These are phyloP conservation scores for Cyclanthera cordifolia DNA, from an alignment of 306 rosid genomes.

Conservation along the genomic window DNA sequence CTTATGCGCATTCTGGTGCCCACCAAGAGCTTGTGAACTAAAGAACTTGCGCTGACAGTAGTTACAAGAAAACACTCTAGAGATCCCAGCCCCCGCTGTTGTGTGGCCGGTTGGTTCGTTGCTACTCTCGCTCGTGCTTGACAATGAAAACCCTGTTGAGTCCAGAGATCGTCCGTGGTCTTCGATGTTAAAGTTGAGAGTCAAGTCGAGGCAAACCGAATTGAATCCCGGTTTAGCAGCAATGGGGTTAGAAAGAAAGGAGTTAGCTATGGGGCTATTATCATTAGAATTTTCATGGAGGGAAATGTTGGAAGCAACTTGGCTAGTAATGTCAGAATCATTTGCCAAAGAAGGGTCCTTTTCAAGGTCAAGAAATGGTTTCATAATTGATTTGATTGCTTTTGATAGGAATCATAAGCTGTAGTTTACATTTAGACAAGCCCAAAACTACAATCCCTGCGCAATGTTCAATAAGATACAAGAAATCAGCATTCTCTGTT, in stretches of 20 bases:
- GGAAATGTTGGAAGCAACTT: conserved; percentile 63
- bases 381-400: conserved; percentile 34
- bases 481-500: background rate
- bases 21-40: conserved; percentile 94
- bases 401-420: conserved; percentile 5
- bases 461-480: background rate
- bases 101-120: conserved; percentile 39
- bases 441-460: conserved; percentile 5
- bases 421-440: conserved; percentile 1
- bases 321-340: conserved; percentile 71
- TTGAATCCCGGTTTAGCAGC: conserved; percentile 21
- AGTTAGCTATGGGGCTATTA: conserved; percentile 12
- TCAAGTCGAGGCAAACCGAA: conserved; percentile 47
- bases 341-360: conserved; percentile 48
- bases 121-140: conserved; percentile 82
- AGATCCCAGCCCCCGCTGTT: conserved; percentile 28
- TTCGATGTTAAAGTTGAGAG: conserved; percentile 44
- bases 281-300: conserved; percentile 44
- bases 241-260: conserved; percentile 18
- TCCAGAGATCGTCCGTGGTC: conserved; percentile 30
- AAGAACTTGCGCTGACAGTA: conserved; percentile 82
- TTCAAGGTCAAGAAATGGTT: conserved; percentile 55
- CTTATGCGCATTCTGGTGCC: conserved; percentile 92
- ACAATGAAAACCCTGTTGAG: conserved; percentile 48
- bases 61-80: conserved; percentile 69